phyloP scores from a whole-genome alignment of 345 rosid genomes.

The Acer negundo region DNA sequence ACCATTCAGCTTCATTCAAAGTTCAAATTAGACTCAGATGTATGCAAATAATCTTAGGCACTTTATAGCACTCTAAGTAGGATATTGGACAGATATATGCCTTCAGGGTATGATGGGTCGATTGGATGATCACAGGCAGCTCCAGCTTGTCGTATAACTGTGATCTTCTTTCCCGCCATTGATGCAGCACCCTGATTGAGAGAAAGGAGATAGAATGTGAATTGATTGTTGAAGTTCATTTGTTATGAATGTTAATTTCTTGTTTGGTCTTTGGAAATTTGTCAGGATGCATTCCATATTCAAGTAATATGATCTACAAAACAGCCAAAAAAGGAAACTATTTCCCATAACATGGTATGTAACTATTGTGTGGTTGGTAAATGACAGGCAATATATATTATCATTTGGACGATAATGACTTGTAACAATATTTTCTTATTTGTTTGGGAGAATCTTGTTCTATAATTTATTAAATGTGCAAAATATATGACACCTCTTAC shows the following conservation, averaged over 20 bases:
- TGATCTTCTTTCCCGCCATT: slow-evolving; percentile 64
- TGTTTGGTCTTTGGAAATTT: slow-evolving; percentile 1
- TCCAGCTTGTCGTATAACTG: slow-evolving; percentile 63
- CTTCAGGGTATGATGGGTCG: slow-evolving; percentile 86
- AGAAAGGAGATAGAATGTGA: not conserved
- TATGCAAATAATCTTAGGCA: not conserved
- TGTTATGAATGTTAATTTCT: not conserved
- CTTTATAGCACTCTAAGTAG: slow-evolving; percentile 56
- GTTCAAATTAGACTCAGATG: not conserved
- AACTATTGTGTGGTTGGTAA: not conserved
- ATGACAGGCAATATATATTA: not conserved
- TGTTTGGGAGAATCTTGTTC: too few relatives aligned
- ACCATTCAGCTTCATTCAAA: not conserved
- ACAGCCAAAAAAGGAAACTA: not conserved
- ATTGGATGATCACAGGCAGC: slow-evolving; percentile 91
- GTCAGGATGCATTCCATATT: not conserved
- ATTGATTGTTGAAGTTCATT: not conserved
- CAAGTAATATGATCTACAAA: not conserved
- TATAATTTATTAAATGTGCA: too few relatives aligned
- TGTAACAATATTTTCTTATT: too few relatives aligned
- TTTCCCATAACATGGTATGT: not conserved
- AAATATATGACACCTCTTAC: not conserved
- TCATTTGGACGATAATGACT: not conserved
- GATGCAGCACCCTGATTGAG: slow-evolving; percentile 63
- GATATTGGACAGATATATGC: slow-evolving; percentile 68